Evolutionary conservation across 257 asterid species (phyloP).

Genomic region (Salvia miltiorrhiza): DNA sequence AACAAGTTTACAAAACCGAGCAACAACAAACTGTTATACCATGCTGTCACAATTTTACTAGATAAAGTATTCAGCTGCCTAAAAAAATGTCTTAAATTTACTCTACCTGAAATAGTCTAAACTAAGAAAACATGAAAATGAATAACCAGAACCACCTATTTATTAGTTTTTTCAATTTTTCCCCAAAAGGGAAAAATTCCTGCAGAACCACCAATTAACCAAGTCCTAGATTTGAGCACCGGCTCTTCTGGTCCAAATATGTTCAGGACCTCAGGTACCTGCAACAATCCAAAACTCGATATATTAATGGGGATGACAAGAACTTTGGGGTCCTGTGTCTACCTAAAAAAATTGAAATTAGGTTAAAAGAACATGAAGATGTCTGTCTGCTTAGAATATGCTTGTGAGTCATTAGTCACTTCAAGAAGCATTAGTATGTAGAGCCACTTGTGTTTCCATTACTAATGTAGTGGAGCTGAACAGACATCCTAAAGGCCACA

Average conservation of each 20-base stretch:
- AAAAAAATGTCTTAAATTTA: not conserved
- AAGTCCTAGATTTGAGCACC: constrained; percentile 34
- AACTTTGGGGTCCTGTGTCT: not conserved
- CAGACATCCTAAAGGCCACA: constrained; percentile 16
- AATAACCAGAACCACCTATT: constrained; percentile 21
- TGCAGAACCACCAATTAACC: constrained; percentile 34
- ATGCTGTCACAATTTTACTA: too few species aligned
- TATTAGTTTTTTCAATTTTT: constrained; percentile 13
- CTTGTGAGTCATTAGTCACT: constrained; percentile 29
- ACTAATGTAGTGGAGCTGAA: constrained; percentile 25
- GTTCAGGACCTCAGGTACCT: constrained; percentile 93
- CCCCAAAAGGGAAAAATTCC: constrained; percentile 25
- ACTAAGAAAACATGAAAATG: constrained; percentile 22
- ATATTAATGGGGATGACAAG: not conserved
- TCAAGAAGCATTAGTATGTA: constrained; percentile 21
- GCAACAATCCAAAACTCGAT: constrained; percentile 25
- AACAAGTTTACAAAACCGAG: too few species aligned
- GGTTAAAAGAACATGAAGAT: constrained; percentile 16
- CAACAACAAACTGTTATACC: too few species aligned
- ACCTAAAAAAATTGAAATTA: not conserved
- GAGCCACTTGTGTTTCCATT: constrained; percentile 16
- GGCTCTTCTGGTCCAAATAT: constrained; percentile 30
- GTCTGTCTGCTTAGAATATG: constrained; percentile 17
- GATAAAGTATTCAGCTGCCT: not conserved
- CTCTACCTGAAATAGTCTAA: not conserved